These are phyloP conservation scores for Lichtheimia ramosa DNA, from an alignment of 371 early-diverging fungal genomes.

Conservation along the genomic window DNA sequence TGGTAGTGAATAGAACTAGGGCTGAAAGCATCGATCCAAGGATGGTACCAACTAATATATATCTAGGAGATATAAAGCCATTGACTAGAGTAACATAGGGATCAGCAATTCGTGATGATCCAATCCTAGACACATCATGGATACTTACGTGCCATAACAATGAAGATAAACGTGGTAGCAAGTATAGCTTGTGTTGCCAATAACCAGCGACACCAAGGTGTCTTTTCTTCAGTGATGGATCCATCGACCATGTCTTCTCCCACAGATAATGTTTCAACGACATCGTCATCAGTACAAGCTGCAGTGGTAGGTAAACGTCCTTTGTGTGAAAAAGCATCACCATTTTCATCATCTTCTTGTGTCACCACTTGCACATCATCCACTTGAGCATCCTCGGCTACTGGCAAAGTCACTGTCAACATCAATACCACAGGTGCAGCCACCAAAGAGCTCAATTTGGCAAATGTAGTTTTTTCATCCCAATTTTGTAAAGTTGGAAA, in stretches of 20 bases:
- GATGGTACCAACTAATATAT: slow-evolving; percentile 5
- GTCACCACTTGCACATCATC: slow-evolving; percentile 38
- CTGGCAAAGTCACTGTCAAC: slow-evolving; percentile 61
- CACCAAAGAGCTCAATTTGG: slow-evolving; percentile 54
- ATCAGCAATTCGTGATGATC: not conserved
- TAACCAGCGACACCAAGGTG: slow-evolving; percentile 48
- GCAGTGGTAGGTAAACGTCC: slow-evolving; percentile 16
- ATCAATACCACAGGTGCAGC: slow-evolving; percentile 59
- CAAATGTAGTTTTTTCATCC: slow-evolving; percentile 46
- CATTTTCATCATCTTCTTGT: slow-evolving; percentile 7
- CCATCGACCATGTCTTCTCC: slow-evolving; percentile 15
- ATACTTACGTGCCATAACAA: slow-evolving; percentile 35
- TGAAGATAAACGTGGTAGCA: slow-evolving; percentile 40
- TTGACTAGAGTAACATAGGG: slow-evolving; percentile 19
- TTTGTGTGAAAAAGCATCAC: not conserved
- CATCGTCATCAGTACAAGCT: not conserved
- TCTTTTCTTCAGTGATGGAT: slow-evolving; percentile 6
- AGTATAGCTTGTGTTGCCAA: slow-evolving; percentile 37
- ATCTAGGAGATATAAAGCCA: slow-evolving; percentile 2
- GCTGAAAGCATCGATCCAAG: slow-evolving; percentile 26
- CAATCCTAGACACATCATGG: no score
- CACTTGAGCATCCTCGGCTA: slow-evolving; percentile 48
- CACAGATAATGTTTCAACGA: not conserved
- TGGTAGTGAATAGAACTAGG: slow-evolving; percentile 22
- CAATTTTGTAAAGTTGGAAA: slow-evolving; percentile 61